Base-by-base conservation (phyloP, 2,329 filamentous ascomycete species). In the Verticillium zaregamsianum region DNA sequence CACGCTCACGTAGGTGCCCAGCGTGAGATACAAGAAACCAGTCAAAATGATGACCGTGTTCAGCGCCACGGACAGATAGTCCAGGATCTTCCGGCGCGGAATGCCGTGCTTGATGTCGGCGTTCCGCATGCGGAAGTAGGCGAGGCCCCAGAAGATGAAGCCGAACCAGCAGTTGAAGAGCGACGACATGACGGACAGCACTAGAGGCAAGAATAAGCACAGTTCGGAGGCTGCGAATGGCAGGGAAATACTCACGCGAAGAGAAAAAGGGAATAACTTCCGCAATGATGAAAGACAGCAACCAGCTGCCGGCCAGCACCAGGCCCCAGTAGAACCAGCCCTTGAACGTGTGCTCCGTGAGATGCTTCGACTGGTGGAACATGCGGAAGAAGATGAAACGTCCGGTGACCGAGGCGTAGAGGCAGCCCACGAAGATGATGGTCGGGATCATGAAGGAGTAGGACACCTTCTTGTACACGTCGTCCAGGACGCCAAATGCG, bases 391-490 rank as follows among this genome's bases (percentile, higher is more conserved):
- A 96, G 70, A 97, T 80, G 78, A 97, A 97, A 32, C 93, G 90
- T 0, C 91, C 90, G 3, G 92, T 93, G 2, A 97, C 92, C 0
- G 91, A 95, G 15, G 93, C 93, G 72, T 97, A 97, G 20, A 97
- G 77, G 1, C 95, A 92, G 9, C 93, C 93, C 5, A 97, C 77
- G 79, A 97, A 97, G 71, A 97, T 92, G 66, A 97, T 83, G 0
- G 93, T 97, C 0, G 93, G 93, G 33, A 97, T 90, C 93, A 97
- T 97, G 79, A 97, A 96, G 15, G 90, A 93, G 76, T 96, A 97
- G 0, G 91, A 86, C 2, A 95, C 83, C 79, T 97, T 97, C 79
- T 95, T 93, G 78, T 89, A 95, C 2, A 90, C 80, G 56, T 91
- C 86, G 52, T 90, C 83, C 28, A 97, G 80, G 0, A 91, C 93